Evolutionary conservation across 768 basidiomycete genomes (phyloP), one percentile per base, ranked within the genome.

Genomic region (Hortiboletus campestris): DNA sequence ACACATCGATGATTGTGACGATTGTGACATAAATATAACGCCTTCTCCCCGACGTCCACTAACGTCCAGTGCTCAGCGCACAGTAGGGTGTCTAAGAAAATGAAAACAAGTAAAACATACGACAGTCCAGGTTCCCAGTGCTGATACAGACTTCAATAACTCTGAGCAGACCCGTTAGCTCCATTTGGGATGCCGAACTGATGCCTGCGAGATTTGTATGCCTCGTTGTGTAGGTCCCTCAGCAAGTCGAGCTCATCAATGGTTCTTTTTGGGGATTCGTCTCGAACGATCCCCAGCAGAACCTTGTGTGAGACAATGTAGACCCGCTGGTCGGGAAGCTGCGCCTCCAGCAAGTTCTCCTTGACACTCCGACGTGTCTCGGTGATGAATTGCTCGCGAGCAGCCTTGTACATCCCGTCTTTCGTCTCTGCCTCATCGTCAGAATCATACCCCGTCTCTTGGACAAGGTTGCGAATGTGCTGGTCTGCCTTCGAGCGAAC

Each of bases 401-500:
- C 70, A 28, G 53, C 46, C 6, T 51, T 67, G 51, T 70, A 66
- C 7, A 57, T 45, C 3, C 48, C 29, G 12, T 67, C 60, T n/a
- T 51, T 64, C 3, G 49, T 59, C 11, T 55, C 55, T 5, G n/a
- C 11, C 13, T 56, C 65, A 6, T 47, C 50, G n/a, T 69, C 67
- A 10, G 60, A 67, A 36, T 69, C 64, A 5, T 68, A 71, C 34
- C 59, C 69, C 59, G 56, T 59, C 29, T 71, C 68, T 28, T 31
- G 56, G 63, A 67, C 61, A 38, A 71, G 38, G 46, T 67, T 63
- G 13, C 35, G 62, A 34, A 72, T 69, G 40, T 72, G 64, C 20
- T 67, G 68, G 42, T 75, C 72, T 1, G 75, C 62, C 57, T 76
- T 74, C 2, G 75, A 75, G 20, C 74, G 69, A 22, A 74, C 67